phyloP scores from a whole-genome alignment of 768 basidiomycete species.

The Tylopilus plumbeoviolaceoides region DNA sequence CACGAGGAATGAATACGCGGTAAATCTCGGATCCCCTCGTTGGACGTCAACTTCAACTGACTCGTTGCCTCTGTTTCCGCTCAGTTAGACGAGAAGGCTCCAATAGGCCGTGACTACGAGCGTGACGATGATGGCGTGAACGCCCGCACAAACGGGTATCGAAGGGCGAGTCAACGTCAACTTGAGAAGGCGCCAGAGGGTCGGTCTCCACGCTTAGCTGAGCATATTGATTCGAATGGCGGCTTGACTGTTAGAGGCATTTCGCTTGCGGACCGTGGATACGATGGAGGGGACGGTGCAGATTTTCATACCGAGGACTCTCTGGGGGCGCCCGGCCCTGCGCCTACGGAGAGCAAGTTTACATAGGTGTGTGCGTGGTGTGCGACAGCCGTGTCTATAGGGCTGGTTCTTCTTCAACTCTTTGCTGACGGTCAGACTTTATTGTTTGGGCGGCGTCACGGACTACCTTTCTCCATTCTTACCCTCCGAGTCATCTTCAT shows the following conservation, averaged over 20 bases:
- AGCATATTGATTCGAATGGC: slow-evolving; percentile 8
- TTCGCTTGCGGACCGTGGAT: slow-evolving; percentile 9
- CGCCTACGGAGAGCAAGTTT: slow-evolving; percentile 32
- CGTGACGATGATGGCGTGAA: not conserved
- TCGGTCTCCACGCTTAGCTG: slow-evolving; percentile 32
- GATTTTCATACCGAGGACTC: slow-evolving; percentile 4
- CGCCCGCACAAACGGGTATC: slow-evolving; percentile 21
- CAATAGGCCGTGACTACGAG: slow-evolving; percentile 14
- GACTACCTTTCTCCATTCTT: not conserved
- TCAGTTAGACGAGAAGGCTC: slow-evolving; percentile 45
- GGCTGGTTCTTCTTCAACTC: not conserved
- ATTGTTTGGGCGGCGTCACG: not conserved
- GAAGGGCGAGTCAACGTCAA: slow-evolving; percentile 54
- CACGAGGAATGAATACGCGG: slow-evolving; percentile 57
- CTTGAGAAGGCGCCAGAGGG: slow-evolving; percentile 74
- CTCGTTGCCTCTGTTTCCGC: slow-evolving; percentile 5
- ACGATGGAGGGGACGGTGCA: slow-evolving; percentile 5
- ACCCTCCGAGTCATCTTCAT: not conserved
- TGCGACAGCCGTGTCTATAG: not conserved
- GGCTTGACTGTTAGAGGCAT: slow-evolving; percentile 6
- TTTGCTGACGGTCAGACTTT: not conserved
- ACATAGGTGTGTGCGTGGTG: slow-evolving; percentile 11
- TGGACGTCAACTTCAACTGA: not conserved
- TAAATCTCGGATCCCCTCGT: slow-evolving; percentile 34
- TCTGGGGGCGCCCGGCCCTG: slow-evolving; percentile 25